Evolutionary conservation across 495 filamentous ascomycete species (phyloP).

Genomic region (Talaromyces ruber): DNA sequence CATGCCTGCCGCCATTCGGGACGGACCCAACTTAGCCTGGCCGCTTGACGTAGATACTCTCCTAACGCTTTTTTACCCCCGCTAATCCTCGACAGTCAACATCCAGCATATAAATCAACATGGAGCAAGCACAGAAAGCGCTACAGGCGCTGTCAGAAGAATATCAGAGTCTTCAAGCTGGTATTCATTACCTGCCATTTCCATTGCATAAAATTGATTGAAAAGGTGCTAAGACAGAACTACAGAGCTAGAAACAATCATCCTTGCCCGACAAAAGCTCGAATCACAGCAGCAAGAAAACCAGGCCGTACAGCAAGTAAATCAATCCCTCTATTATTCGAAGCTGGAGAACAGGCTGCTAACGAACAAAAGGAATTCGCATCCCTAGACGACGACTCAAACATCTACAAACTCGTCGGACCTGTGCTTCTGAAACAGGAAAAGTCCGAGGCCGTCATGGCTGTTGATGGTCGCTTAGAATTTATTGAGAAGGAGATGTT

Average conservation of each 20-base stretch:
- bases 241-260: slow-evolving; percentile 64
- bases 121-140: slow-evolving; percentile 50
- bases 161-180: slow-evolving; percentile 77
- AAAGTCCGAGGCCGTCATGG: slow-evolving; percentile 73
- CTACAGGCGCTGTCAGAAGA: slow-evolving; percentile 81
- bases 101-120: slow-evolving; percentile 15
- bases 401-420: slow-evolving; percentile 91
- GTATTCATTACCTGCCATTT: slow-evolving; percentile 28
- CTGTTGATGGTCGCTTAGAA: slow-evolving; percentile 80
- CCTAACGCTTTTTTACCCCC: not conserved
- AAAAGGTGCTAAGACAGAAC: not conserved
- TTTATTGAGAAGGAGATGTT: slow-evolving; percentile 95
- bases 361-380: slow-evolving; percentile 61
- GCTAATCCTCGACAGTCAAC: not conserved
- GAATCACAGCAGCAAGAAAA: slow-evolving; percentile 95
- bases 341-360: not conserved
- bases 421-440: slow-evolving; percentile 94
- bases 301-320: slow-evolving; percentile 71
- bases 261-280: slow-evolving; percentile 82
- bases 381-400: slow-evolving; percentile 65
- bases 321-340: not conserved
- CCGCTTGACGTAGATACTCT: not conserved
- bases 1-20: not conserved
- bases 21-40: not conserved
- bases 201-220: not conserved